Conservation (phyloP, 1,284 basidiomycete genomes). For the Tilletia caries region DNA sequence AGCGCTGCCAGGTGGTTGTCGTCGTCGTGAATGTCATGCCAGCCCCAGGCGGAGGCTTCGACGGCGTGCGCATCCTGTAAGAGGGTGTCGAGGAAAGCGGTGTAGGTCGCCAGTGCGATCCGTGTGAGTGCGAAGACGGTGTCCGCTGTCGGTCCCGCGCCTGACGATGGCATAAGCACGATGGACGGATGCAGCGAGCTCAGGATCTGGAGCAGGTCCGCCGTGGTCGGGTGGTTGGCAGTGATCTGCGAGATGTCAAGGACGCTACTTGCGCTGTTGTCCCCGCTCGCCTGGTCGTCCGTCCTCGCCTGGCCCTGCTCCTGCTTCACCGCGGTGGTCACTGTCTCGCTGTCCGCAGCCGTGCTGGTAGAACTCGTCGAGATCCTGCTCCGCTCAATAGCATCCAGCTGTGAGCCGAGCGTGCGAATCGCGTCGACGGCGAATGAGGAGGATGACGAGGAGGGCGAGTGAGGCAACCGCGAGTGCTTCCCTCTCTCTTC, state of each 20-base stretch:
- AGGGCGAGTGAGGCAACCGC: no score
- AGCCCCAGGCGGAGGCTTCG: slow-evolving; percentile 39
- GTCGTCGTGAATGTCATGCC: slow-evolving; percentile 35
- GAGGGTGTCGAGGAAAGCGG: slow-evolving; percentile 30
- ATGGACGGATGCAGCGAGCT: neutral
- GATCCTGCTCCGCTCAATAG: neutral
- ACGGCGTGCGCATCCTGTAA: slow-evolving; percentile 34
- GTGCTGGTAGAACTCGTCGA: neutral
- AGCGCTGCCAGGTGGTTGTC: slow-evolving; percentile 26
- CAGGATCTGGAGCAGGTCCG: neutral
- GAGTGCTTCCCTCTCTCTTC: no score
- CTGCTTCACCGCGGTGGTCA: no score
- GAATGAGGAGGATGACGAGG: slow-evolving; percentile 3
- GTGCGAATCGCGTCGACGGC: neutral
- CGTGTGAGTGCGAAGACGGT: slow-evolving; percentile 27
- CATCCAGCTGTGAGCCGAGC: slow-evolving; percentile 6
- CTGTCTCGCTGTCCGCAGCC: neutral
- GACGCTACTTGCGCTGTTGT: neutral
- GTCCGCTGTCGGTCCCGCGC: neutral
- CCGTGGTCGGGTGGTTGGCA: neutral
- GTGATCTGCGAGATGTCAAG: slow-evolving; percentile 11
- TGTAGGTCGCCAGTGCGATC: slow-evolving; percentile 34
- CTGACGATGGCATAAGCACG: neutral
- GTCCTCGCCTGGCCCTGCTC: no score
- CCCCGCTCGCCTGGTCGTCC: neutral